phyloP scores from a whole-genome alignment of 2,329 filamentous ascomycete species.

The Aspergillus carbonarius region DNA sequence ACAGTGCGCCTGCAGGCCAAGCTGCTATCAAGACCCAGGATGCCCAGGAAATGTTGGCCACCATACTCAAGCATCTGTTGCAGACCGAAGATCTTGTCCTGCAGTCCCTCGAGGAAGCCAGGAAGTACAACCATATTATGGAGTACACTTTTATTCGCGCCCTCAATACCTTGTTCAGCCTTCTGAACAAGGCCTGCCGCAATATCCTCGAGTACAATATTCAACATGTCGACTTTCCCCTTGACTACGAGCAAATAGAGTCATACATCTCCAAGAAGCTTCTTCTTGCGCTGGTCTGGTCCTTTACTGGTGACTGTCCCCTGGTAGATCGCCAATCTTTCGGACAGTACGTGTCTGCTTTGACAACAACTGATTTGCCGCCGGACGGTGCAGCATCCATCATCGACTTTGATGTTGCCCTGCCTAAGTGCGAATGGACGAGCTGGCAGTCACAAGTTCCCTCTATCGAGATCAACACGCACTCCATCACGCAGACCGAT shows the following conservation, averaged over 20 bases:
- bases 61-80: constrained; percentile 73
- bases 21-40: constrained; percentile 75
- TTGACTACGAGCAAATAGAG: constrained; percentile 87
- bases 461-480: constrained; percentile 93
- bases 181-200: constrained; percentile 90
- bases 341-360: constrained; percentile 76
- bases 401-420: constrained; percentile 90
- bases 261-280: constrained; percentile 91
- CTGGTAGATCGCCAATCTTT: constrained; percentile 83
- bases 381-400: constrained; percentile 73
- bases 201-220: constrained; percentile 94
- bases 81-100: constrained; percentile 77
- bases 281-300: constrained; percentile 89
- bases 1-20: constrained; percentile 73
- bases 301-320: constrained; percentile 91
- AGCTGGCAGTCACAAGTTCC: constrained; percentile 95
- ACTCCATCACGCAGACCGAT: constrained; percentile 96
- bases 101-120: constrained; percentile 72
- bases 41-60: constrained; percentile 76
- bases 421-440: constrained; percentile 85
- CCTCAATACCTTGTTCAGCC: constrained; percentile 88
- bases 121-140: constrained; percentile 92
- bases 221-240: constrained; percentile 88
- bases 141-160: constrained; percentile 90
- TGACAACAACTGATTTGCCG: constrained; percentile 84